A percentile compares a stretch with the other conserved stretches of the same genome.
phyloP scores from a whole-genome alignment of 2,329 filamentous ascomycete genomes.

The Penicillium verrucosum region DNA sequence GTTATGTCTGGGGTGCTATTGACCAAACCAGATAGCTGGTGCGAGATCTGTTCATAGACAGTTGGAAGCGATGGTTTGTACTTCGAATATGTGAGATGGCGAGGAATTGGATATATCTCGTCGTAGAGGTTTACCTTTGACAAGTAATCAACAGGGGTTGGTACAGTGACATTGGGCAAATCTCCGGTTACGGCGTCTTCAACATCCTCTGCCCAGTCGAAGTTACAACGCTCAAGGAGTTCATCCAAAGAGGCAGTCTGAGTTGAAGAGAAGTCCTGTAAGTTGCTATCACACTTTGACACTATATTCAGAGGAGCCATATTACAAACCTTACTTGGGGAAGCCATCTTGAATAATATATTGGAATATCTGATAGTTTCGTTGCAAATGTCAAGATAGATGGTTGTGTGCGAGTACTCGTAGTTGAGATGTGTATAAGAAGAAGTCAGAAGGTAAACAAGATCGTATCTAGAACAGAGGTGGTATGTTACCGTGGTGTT shows the following conservation, averaged over 20 bases:
- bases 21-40: background rate
- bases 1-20: background rate
- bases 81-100: background rate
- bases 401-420: too few species aligned
- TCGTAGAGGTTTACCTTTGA: background rate
- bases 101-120: background rate
- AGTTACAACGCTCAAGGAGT: background rate
- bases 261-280: background rate
- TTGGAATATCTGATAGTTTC: background rate
- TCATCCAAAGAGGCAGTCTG: background rate
- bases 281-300: background rate
- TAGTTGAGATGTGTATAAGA: too few species aligned
- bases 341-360: background rate
- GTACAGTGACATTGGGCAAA: too few species aligned
- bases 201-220: constrained; percentile 13
- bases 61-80: background rate
- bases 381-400: too few species aligned
- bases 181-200: background rate
- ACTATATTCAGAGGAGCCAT: background rate
- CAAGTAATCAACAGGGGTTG: background rate
- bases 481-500: background rate
- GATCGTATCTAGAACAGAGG: background rate
- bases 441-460: background rate
- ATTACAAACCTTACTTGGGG: background rate
- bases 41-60: background rate